These are phyloP conservation scores for Penicillium turbatum DNA, from an alignment of 495 filamentous ascomycete species.

Conservation along the genomic window DNA sequence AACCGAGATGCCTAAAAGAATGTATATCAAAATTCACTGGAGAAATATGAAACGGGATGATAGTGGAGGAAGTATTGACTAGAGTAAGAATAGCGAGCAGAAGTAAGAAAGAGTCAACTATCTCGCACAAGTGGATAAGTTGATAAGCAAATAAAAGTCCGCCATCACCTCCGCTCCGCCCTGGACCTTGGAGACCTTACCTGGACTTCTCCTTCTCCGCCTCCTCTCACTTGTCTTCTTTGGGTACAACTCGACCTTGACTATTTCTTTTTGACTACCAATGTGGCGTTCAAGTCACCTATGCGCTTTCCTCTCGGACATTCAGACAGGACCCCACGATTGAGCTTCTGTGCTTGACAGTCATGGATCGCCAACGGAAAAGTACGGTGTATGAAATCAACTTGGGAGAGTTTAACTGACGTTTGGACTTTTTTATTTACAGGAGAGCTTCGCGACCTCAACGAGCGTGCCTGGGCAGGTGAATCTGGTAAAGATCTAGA, in stretches of 20 bases:
- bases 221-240: neutral
- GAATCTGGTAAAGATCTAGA: constrained; percentile 60
- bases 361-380: constrained; percentile 83
- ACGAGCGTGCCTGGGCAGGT: constrained; percentile 81
- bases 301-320: constrained; percentile 38
- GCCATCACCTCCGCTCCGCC: constrained; percentile 26
- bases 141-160: constrained; percentile 16
- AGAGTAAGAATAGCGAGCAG: neutral
- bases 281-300: constrained; percentile 45
- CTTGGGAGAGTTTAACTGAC: constrained; percentile 14
- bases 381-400: constrained; percentile 46
- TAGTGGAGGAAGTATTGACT: no score
- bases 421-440: neutral
- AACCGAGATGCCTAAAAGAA: neutral
- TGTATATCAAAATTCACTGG: no score
- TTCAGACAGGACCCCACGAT: constrained; percentile 38
- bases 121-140: constrained; percentile 9
- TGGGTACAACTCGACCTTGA: neutral
- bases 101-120: neutral
- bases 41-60: no score
- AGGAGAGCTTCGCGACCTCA: constrained; percentile 90
- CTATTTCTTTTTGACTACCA: constrained; percentile 15
- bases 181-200: constrained; percentile 5
- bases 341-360: constrained; percentile 13
- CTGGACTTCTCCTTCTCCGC: constrained; percentile 12